phyloP scores from a whole-genome alignment of 371 early-diverging fungal species.

The Mortierella sp. region DNA sequence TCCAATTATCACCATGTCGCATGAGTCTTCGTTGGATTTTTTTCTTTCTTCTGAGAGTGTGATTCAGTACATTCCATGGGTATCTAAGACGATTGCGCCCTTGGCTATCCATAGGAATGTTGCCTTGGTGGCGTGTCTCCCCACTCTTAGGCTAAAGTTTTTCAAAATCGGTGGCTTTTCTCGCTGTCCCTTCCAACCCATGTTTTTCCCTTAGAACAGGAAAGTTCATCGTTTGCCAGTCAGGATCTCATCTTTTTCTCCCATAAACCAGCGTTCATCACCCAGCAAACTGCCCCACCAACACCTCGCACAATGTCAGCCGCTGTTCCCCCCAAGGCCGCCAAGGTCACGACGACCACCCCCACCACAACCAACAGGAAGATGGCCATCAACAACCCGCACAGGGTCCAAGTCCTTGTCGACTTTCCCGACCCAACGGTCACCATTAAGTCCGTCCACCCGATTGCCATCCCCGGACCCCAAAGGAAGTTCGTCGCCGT shows the following conservation, averaged over 20 bases:
- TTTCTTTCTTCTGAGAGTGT: not conserved
- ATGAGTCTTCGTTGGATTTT: not conserved
- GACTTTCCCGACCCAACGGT: conserved; percentile 12
- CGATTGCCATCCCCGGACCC: not conserved
- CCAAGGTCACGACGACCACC: not conserved
- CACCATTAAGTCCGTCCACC: not conserved
- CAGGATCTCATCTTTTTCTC: not conserved
- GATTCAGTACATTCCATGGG: not conserved
- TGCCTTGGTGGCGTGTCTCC: not conserved
- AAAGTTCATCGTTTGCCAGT: not conserved
- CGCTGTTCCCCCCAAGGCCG: not conserved
- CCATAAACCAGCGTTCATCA: not conserved
- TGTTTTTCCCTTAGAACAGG: not conserved
- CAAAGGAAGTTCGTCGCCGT: conserved; percentile 21
- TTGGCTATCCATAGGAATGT: no score
- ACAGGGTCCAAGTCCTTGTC: conserved; percentile 18
- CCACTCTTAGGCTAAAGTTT: not conserved
- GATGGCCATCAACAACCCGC: not conserved
- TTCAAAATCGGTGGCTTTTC: conserved; percentile 6
- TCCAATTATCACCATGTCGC: conserved; percentile 11
- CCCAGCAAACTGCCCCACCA: not conserved
- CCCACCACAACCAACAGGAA: not conserved
- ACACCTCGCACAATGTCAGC: not conserved
- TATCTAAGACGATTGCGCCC: not conserved
- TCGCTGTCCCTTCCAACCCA: not conserved